Conservation (phyloP, 1,284 basidiomycete genomes). For the Rhodofomes roseus region DNA sequence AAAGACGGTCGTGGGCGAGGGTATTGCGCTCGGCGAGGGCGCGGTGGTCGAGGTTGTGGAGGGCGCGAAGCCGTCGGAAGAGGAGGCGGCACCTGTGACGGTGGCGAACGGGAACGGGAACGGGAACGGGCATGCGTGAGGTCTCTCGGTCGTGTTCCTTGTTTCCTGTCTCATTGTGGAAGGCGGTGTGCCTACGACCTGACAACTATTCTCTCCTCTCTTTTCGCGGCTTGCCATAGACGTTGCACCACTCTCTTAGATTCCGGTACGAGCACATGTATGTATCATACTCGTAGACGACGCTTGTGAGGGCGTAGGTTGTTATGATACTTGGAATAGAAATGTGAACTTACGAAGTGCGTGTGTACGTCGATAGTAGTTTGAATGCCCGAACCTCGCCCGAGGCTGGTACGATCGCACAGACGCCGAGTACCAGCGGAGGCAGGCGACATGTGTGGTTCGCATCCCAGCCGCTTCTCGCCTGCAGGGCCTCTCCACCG, state of each 20-base stretch:
- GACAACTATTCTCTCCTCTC: not conserved
- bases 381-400: too few species aligned
- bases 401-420: too few species aligned
- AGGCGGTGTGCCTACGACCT: not conserved
- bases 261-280: not conserved
- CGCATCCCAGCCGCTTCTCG: too few species aligned
- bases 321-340: too few species aligned
- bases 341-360: too few species aligned
- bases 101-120: conserved; percentile 1
- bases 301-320: not conserved
- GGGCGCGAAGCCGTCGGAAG: conserved; percentile 13
- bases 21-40: not conserved
- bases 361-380: too few species aligned
- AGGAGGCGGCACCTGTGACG: conserved; percentile 7
- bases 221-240: not conserved
- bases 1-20: not conserved
- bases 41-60: conserved; percentile 3
- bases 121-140: conserved; percentile 2
- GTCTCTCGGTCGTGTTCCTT: not conserved
- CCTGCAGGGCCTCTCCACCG: not conserved
- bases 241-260: not conserved
- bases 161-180: not conserved
- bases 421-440: too few species aligned
- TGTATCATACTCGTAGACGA: not conserved
- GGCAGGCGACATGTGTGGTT: too few species aligned